Conservation (phyloP, 1,284 basidiomycete genomes). For the Malassezia yamatoensis region DNA sequence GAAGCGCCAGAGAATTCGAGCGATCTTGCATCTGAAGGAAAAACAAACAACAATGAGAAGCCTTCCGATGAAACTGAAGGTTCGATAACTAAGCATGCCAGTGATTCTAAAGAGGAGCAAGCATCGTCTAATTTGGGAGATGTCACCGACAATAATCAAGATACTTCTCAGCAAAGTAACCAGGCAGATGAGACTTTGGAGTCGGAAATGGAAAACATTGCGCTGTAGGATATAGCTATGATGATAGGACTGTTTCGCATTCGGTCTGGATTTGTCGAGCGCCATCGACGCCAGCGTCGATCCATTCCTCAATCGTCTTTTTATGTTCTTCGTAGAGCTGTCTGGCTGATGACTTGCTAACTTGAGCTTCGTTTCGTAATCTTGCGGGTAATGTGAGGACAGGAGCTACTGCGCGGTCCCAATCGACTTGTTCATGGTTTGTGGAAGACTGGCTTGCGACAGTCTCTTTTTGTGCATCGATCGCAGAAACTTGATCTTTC, state of each 20-base stretch:
- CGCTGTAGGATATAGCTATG: conserved; percentile 10
- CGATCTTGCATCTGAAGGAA: background rate
- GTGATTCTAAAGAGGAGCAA: background rate
- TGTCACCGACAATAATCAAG: background rate
- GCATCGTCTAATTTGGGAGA: background rate
- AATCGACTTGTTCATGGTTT: conserved; percentile 21
- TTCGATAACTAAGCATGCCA: background rate
- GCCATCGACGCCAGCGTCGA: conserved; percentile 3
- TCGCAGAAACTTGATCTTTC: background rate
- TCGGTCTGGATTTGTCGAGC: conserved; percentile 1
- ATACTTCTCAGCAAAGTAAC: background rate
- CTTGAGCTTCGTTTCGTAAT: conserved; percentile 20
- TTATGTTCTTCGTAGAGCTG: background rate
- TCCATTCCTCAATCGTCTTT: conserved; percentile 8
- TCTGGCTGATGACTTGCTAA: background rate
- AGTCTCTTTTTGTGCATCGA: background rate
- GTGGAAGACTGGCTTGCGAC: background rate
- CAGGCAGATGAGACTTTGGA: background rate
- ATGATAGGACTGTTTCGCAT: conserved; percentile 2
- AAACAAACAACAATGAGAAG: background rate
- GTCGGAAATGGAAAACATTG: conserved; percentile 18
- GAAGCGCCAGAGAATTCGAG: background rate
- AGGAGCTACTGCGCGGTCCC: conserved; percentile 18
- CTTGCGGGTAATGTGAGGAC: conserved; percentile 27
- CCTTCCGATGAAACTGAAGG: background rate